phyloP scores from a whole-genome alignment of 129 eudicot genomes.

The Flaveria bidentis region DNA sequence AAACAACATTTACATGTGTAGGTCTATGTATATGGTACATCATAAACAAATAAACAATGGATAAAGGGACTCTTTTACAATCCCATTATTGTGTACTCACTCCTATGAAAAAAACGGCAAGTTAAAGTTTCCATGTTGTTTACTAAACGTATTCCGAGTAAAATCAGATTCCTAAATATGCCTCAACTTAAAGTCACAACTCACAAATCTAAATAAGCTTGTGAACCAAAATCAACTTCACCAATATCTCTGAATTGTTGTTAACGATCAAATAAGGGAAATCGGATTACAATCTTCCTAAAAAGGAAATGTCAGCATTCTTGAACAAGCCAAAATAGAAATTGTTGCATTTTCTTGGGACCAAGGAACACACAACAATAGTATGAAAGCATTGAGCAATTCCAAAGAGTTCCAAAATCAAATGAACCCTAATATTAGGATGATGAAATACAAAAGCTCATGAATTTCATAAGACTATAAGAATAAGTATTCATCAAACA shows the following conservation, averaged over 20 bases:
- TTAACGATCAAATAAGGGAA: background rate
- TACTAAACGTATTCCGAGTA: background rate
- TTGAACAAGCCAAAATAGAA: background rate
- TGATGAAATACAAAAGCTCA: background rate
- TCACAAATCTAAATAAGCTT: background rate
- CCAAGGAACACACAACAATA: background rate
- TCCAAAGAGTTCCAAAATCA: conserved; percentile 18
- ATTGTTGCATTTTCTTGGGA: background rate
- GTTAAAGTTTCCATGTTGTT: background rate
- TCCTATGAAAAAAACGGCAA: background rate
- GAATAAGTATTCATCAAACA: background rate
- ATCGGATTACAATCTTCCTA: background rate
- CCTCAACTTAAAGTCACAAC: conserved; percentile 10
- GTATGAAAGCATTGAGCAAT: conserved; percentile 9
- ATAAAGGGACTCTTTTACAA: conserved; percentile 14
- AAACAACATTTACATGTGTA: background rate
- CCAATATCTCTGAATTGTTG: background rate
- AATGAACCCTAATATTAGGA: background rate
- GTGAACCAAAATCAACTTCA: background rate
- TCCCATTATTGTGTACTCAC: background rate
- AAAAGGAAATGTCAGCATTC: background rate
- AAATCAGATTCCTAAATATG: background rate
- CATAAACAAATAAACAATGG: background rate
- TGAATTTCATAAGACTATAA: background rate
- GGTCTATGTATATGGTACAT: conserved; percentile 8